Conservation (phyloP, 148 eudicot genomes). For the Drosera capensis region DNA sequence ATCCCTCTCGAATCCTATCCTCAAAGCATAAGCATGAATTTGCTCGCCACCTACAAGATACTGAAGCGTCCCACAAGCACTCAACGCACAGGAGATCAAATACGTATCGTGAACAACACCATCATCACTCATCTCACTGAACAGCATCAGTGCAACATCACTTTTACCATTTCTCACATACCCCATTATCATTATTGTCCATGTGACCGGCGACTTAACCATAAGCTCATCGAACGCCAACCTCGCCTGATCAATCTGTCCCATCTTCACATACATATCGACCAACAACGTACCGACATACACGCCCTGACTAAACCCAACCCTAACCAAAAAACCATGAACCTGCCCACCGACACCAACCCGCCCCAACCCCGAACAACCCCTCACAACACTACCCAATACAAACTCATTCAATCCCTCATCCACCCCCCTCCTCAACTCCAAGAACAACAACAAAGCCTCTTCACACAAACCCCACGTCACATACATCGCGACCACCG, state of each 20-base stretch:
- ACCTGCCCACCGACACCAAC: conserved; percentile 24
- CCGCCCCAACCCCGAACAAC: conserved; percentile 26
- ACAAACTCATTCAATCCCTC: conserved; percentile 39
- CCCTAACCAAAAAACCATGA: conserved; percentile 34
- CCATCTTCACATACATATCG: conserved; percentile 40
- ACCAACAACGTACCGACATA: conserved; percentile 50
- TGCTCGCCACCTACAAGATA: conserved; percentile 45
- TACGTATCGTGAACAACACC: conserved; percentile 45
- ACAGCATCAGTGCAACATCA: conserved; percentile 35
- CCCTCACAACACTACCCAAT: conserved; percentile 36
- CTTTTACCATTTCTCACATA: conserved; percentile 34
- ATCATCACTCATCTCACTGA: conserved; percentile 23
- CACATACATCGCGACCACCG: conserved; percentile 33
- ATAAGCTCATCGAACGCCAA: conserved; percentile 32
- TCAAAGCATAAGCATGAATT: conserved; percentile 43
- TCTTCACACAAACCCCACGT: conserved; percentile 24
- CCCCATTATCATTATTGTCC: conserved; percentile 49
- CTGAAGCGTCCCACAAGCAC: conserved; percentile 38
- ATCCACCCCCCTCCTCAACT: conserved; percentile 19
- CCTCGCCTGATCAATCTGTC: conserved; percentile 29
- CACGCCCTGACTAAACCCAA: conserved; percentile 28
- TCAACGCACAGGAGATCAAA: conserved; percentile 36
- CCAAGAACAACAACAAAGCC: conserved; percentile 24
- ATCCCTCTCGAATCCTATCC: conserved; percentile 37
- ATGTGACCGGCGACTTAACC: conserved; percentile 34